These are phyloP conservation scores for Chalciporus sphaerocephalus DNA, from an alignment of 768 basidiomycete genomes.

Conservation along the genomic window DNA sequence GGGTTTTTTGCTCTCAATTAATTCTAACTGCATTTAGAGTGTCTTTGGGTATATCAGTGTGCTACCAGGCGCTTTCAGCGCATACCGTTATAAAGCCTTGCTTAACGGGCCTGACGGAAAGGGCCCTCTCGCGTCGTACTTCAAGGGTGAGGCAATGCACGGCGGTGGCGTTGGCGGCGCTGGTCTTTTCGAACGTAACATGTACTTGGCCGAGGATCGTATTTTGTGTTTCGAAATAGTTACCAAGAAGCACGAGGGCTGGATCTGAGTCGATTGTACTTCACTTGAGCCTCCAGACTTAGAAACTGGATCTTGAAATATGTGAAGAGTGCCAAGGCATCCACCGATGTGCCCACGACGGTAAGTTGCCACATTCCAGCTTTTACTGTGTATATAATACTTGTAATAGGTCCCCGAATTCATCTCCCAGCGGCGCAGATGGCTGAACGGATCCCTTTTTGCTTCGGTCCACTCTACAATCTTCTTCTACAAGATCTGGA, in stretches of 20 bases:
- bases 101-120: slow-evolving; percentile 83
- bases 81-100: slow-evolving; percentile 85
- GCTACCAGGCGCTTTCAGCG: slow-evolving; percentile 88
- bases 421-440: slow-evolving; percentile 89
- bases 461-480: slow-evolving; percentile 90
- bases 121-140: slow-evolving; percentile 88
- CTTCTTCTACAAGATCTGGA: slow-evolving; percentile 85
- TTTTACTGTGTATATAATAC: background rate
- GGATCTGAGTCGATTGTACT: slow-evolving; percentile 53
- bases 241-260: slow-evolving; percentile 79
- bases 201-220: slow-evolving; percentile 89
- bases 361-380: slow-evolving; percentile 32
- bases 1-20: background rate
- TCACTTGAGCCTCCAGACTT: background rate
- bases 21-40: slow-evolving; percentile 39
- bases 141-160: slow-evolving; percentile 89
- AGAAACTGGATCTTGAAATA: slow-evolving; percentile 59
- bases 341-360: slow-evolving; percentile 92
- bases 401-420: slow-evolving; percentile 71
- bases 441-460: slow-evolving; percentile 87
- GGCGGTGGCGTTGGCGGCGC: slow-evolving; percentile 54
- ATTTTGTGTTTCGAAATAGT: slow-evolving; percentile 93
- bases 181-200: slow-evolving; percentile 80
- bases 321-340: slow-evolving; percentile 90
- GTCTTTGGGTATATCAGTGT: slow-evolving; percentile 86